A percentile compares a stretch with the other conserved stretches of the same genome.
phyloP scores from a whole-genome alignment of 2,329 filamentous ascomycete species.

The Neodidymelliopsis sp. region DNA sequence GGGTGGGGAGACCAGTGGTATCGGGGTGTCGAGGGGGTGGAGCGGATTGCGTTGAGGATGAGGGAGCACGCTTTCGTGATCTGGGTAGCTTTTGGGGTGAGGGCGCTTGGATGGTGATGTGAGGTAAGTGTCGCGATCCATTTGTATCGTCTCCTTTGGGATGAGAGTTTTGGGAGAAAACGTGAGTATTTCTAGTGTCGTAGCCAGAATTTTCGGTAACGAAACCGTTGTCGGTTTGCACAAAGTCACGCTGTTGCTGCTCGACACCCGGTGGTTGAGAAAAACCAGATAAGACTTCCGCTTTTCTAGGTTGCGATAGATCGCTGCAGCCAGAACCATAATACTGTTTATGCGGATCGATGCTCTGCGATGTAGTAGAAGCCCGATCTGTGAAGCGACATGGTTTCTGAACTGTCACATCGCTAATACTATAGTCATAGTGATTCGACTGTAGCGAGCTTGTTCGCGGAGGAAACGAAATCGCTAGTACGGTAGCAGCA shows the following conservation, averaged over 20 bases:
- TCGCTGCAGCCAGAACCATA: not conserved
- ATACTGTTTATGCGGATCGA: not conserved
- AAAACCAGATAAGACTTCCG: slow-evolving; percentile 1
- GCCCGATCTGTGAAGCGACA: too few species aligned
- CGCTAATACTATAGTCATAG: not conserved
- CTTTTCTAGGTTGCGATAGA: not conserved
- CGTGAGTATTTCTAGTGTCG: not conserved
- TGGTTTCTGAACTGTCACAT: too few species aligned
- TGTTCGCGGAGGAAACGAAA: not conserved
- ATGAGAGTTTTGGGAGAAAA: not conserved
- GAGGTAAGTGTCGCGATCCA: too few species aligned
- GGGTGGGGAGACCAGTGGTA: slow-evolving; percentile 16
- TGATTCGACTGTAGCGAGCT: not conserved
- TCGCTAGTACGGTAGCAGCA: not conserved
- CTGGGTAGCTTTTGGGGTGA: slow-evolving; percentile 6
- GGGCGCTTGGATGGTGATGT: slow-evolving; percentile 8
- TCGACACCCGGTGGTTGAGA: slow-evolving; percentile 20
- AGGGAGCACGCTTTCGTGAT: slow-evolving; percentile 15
- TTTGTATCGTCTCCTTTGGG: too few species aligned
- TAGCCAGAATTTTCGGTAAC: not conserved
- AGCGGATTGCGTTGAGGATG: not conserved
- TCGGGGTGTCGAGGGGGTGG: slow-evolving; percentile 5
- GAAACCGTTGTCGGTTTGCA: not conserved
- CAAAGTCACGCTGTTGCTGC: not conserved
- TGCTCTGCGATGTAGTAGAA: too few species aligned